Evolutionary conservation across 2,329 filamentous ascomycete genomes (phyloP), one percentile per base, ranked within the genome.

Genomic region (Penicillium sp.): DNA sequence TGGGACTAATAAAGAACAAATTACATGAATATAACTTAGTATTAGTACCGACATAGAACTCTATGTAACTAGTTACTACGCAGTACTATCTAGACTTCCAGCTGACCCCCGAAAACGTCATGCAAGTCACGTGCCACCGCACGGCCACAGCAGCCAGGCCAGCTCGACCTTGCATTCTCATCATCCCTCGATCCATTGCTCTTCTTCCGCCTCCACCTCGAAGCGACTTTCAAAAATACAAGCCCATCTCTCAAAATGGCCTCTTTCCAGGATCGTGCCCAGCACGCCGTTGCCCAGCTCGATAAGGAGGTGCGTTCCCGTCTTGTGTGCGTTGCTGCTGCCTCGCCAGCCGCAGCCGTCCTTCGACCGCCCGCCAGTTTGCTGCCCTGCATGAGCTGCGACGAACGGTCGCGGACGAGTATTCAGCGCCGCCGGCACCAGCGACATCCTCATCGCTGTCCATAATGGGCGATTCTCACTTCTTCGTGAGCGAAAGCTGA

Each of bases 241-340:
- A 55, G 36, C 17, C 48, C 41, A 47, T 36, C 24, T 30, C 12
- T 34, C 37, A 61, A 64, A 65, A 72, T 73, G 70, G 69, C 70
- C 56, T 66, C 80, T 69, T 80, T 85, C 75, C 83, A 85, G 72
- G 83, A 85, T 65, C 79, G 80, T 72, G 81, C 81, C 64, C 81
- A 85, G 75, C 79, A 85, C 71, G 79, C 84, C 62, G 80, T 87
- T 64, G 82, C 82, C 63, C 83, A 86, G 77, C 82, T 87, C 68
- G 84, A 87, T 78, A 87, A 87, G 76, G 83, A 85, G 80, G 83
- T 86, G 71, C 63, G 79, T 71, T 52, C 59, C 55, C 54, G 40
- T 17, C 34, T 56, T 62, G 58, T 60, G 54, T 63, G 56, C 52
- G 39, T 59, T 57, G 40, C 42, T 59, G 54, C 58, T 55, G 56